Evolutionary conservation across 768 basidiomycete species (phyloP), one percentile per base, ranked within the genome.

Genomic region (Mycena latifolia): DNA sequence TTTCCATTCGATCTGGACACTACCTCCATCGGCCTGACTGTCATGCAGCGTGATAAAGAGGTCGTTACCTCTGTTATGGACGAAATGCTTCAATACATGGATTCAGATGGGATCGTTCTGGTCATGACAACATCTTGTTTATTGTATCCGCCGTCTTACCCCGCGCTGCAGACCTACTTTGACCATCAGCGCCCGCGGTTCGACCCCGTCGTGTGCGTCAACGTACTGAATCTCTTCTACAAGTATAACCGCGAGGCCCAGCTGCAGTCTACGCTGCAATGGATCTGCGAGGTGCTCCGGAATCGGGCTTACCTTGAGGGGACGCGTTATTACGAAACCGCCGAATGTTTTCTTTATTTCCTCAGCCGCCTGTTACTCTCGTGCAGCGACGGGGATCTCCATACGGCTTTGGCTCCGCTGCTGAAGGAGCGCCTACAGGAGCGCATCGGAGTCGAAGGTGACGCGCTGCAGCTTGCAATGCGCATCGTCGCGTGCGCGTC

Each of bases 1-100:
- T 87, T 86, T 67, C 86, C 87, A 0, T 81, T 78, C 63, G 88
- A 89, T 73, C 74, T 88, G 28, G 88, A 89, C 65, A 89, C 87
- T 0, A 89, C 88, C 0, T 86, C 88, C 6, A 59, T 89, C 14
- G 87, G 77, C 18, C 74, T 88, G 28, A 85, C 82, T 2, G 78
- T 88, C 31, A 75, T 80, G 29, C 61, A 75, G 63, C 72, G 71
- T 17, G 75, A 77, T 41, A 73, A 75, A 24, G 74, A 71, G 15
- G 69, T 81, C 14, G 78, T 79, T 2, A 72, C 76, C 37, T 79
- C 81, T 2, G 78, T 88, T 11, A 83, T 89, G 80, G 82, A 88
- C 69, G 85, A 89, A 61, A 89, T 89, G 82, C 79, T 89, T 4
- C 73, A 82, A 37, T 85, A 85, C 62, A 69, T 80, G 10, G 80